A percentile compares a stretch with the other conserved stretches of the same genome.
phyloP scores from a whole-genome alignment of 225 moss, liverwort and hornwort species.

The Pseudoscleropodium purum region DNA sequence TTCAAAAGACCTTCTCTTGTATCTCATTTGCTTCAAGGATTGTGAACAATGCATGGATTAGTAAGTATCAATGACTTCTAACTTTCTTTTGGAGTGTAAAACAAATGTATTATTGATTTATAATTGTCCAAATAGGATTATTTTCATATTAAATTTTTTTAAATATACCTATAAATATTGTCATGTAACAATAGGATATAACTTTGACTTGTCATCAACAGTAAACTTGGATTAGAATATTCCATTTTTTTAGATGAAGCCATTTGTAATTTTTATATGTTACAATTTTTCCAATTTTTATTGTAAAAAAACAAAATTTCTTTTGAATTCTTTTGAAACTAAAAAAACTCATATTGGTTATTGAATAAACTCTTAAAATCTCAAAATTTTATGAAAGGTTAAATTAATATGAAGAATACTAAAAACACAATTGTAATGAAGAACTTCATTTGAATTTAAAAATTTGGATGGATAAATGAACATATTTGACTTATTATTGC shows the following conservation, averaged over 20 bases:
- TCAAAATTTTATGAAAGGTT: not conserved
- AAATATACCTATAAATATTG: not conserved
- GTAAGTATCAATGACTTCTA: no score
- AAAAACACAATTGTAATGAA: not conserved
- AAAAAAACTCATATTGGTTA: no score
- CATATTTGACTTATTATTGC: not conserved
- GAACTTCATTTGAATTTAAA: not conserved
- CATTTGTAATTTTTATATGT: not conserved
- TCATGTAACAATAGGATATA: not conserved
- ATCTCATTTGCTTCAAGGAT: not conserved
- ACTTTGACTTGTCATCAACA: no score
- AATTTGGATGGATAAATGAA: not conserved
- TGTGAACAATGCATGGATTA: no score
- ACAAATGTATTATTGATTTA: not conserved
- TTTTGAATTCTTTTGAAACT: no score
- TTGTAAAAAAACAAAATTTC: no score
- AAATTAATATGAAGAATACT: not conserved
- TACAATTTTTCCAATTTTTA: not conserved
- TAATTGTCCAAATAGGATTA: not conserved
- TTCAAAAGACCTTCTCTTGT: not conserved
- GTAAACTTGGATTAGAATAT: not conserved
- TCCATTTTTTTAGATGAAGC: not conserved
- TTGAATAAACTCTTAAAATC: no score
- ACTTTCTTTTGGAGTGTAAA: no score
- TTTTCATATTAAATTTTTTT: not conserved